Evolutionary conservation across 768 basidiomycete species (phyloP).

Genomic region (Termitomyces sp.): DNA sequence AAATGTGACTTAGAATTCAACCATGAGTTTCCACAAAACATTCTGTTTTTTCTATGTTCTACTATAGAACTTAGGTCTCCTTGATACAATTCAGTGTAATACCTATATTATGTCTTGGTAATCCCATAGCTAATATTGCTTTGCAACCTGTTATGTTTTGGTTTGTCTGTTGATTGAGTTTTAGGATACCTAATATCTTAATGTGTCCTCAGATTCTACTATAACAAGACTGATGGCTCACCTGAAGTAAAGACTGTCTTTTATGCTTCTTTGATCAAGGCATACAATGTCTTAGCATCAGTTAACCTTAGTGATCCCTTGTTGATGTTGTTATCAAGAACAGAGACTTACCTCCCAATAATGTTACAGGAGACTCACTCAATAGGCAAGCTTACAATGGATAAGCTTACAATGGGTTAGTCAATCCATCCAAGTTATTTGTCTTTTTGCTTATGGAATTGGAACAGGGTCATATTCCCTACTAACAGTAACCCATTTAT

Average conservation of each 20-base stretch:
- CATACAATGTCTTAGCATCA: slow-evolving; percentile 35
- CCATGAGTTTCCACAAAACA: slow-evolving; percentile 16
- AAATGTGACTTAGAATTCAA: slow-evolving; percentile 30
- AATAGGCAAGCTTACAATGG: slow-evolving; percentile 50
- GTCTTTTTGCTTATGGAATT: neutral
- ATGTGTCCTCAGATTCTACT: slow-evolving; percentile 31
- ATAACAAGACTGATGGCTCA: slow-evolving; percentile 21
- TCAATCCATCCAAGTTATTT: neutral
- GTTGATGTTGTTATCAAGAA: slow-evolving; percentile 26
- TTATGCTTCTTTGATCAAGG: slow-evolving; percentile 45
- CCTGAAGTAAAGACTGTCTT: slow-evolving; percentile 47
- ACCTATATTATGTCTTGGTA: slow-evolving; percentile 27
- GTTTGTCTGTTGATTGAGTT: slow-evolving; percentile 24
- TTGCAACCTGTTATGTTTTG: slow-evolving; percentile 64
- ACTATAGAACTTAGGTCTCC: slow-evolving; percentile 21
- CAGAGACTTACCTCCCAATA: slow-evolving; percentile 34
- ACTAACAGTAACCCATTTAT: slow-evolving; percentile 37
- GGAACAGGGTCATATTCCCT: slow-evolving; percentile 37
- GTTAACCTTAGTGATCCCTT: slow-evolving; percentile 40
- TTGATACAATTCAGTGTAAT: slow-evolving; percentile 45
- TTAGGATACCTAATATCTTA: neutral
- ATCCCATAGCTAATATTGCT: slow-evolving; percentile 21
- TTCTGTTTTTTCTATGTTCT: neutral
- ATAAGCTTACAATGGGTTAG: too few species aligned
- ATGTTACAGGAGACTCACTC: slow-evolving; percentile 42